Percentiles rank a stretch among this genome's conserved stretches.
These are phyloP conservation scores for Pleurotus cornucopiae DNA, from an alignment of 768 basidiomycete genomes.

Conservation along the genomic window DNA sequence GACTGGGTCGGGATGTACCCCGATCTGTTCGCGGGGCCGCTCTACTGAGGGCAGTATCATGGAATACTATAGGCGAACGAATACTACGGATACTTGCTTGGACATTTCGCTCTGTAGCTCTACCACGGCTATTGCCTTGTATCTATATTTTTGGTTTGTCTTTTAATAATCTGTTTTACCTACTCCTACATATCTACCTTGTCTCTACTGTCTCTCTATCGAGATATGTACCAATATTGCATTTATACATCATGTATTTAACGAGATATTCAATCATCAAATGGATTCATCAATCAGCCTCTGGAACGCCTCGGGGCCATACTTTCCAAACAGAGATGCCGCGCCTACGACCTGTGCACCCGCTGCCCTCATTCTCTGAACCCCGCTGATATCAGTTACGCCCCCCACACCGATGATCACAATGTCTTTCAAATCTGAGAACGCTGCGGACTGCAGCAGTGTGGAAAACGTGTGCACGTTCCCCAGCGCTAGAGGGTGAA, in stretches of 20 bases:
- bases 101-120: no score
- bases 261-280: no score
- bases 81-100: no score
- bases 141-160: no score
- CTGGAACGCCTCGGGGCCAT: slow-evolving; percentile 53
- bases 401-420: slow-evolving; percentile 81
- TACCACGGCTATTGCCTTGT: no score
- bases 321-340: slow-evolving; percentile 48
- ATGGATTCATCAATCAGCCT: slow-evolving; percentile 18
- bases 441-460: slow-evolving; percentile 38
- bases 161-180: no score
- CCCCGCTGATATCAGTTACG: slow-evolving; percentile 58
- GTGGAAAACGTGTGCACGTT: slow-evolving; percentile 63
- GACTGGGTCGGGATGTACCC: neutral
- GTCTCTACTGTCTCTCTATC: no score
- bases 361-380: slow-evolving; percentile 61
- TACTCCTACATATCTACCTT: no score
- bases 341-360: slow-evolving; percentile 62
- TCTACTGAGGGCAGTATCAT: neutral
- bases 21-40: neutral
- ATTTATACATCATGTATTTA: no score
- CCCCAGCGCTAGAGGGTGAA: slow-evolving; percentile 77
- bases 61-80: no score
- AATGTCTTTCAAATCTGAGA: slow-evolving; percentile 40
- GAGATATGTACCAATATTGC: no score